These are phyloP conservation scores for Wallacemonas sp. DNA, from an alignment of 208 protist genomes.

Conservation along the genomic window DNA sequence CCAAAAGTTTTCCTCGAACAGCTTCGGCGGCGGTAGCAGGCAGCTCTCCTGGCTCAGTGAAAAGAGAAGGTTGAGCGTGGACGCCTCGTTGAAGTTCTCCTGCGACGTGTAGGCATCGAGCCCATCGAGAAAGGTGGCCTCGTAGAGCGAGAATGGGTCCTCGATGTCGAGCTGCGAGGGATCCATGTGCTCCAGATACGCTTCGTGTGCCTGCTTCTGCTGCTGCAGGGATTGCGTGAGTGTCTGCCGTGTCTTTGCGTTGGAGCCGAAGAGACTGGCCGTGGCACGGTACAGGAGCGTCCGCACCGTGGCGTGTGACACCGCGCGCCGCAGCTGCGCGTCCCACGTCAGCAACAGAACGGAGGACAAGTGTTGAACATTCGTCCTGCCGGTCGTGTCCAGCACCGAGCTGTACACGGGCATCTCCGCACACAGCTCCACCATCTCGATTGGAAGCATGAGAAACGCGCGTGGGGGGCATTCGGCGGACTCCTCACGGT, in stretches of 20 bases:
- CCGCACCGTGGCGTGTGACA: slow-evolving; percentile 21
- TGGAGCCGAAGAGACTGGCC: slow-evolving; percentile 21
- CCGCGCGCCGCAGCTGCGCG: slow-evolving; percentile 19
- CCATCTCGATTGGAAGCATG: slow-evolving; percentile 23
- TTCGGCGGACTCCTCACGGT: slow-evolving; percentile 4
- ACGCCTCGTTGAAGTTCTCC: slow-evolving; percentile 21
- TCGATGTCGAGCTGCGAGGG: background rate
- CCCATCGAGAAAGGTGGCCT: slow-evolving; percentile 22
- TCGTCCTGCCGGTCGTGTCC: background rate
- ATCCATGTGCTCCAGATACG: background rate
- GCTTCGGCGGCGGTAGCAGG: slow-evolving; percentile 23
- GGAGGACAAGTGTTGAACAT: background rate
- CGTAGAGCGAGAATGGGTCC: slow-evolving; percentile 12
- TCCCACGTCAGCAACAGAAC: slow-evolving; percentile 19
- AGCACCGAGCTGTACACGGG: slow-evolving; percentile 16
- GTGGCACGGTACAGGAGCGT: slow-evolving; percentile 22
- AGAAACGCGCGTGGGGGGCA: slow-evolving; percentile 18
- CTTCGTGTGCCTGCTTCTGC: slow-evolving; percentile 7
- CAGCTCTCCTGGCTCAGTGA: slow-evolving; percentile 21
- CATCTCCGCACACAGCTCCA: slow-evolving; percentile 16
- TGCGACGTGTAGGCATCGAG: slow-evolving; percentile 20
- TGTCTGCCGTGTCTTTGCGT: background rate
- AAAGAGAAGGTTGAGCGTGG: slow-evolving; percentile 30
- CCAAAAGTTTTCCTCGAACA: slow-evolving; percentile 30
- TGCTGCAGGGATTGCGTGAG: slow-evolving; percentile 5